These are phyloP conservation scores for Chaetomiaceae sp. DNA, from an alignment of 2,329 filamentous ascomycete genomes.

Conservation along the genomic window DNA sequence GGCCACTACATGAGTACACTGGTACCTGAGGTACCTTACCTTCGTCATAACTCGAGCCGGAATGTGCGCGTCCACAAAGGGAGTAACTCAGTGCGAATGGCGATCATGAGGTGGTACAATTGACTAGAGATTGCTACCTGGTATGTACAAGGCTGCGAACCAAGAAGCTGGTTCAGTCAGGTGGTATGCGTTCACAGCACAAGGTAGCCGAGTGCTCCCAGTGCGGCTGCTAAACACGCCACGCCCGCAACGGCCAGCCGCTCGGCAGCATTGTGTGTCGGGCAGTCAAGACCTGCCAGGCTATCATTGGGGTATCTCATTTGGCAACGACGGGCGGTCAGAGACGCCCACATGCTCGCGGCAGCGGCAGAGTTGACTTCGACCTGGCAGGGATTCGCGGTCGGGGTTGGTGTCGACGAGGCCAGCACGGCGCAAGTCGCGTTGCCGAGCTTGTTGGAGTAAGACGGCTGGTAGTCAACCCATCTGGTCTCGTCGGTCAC, in stretches of 20 bases:
- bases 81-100: too few relatives aligned
- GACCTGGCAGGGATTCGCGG: background rate
- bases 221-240: background rate
- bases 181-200: background rate
- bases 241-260: constrained; percentile 6
- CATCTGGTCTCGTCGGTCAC: background rate
- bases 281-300: background rate
- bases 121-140: too few relatives aligned
- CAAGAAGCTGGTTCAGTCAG: too few relatives aligned
- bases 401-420: background rate
- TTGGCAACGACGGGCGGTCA: background rate
- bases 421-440: background rate
- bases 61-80: too few relatives aligned
- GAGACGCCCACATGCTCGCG: constrained; percentile 3
- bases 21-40: too few relatives aligned
- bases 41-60: too few relatives aligned
- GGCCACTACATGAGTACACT: too few relatives aligned
- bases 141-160: too few relatives aligned
- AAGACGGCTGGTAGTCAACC: too few relatives aligned
- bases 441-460: background rate
- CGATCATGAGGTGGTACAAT: too few relatives aligned
- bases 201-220: background rate
- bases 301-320: background rate
- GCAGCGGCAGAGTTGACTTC: constrained; percentile 4
- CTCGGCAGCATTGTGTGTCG: background rate